Conservation (phyloP, 2,329 filamentous ascomycete genomes). For the Trichoderma citrinoviride region DNA sequence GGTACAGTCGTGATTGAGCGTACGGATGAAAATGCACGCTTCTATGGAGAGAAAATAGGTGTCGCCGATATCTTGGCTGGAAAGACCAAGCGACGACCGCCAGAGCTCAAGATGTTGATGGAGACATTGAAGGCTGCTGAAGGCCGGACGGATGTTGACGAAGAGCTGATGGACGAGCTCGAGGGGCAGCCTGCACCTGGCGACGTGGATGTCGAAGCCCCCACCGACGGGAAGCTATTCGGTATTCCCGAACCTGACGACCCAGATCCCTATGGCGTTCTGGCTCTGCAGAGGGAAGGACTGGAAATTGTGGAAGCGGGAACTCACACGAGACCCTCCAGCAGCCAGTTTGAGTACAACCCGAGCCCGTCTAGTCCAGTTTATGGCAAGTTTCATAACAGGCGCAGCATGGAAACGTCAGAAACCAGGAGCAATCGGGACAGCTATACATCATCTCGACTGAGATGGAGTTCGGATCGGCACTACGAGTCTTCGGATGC, state of each 20-base stretch:
- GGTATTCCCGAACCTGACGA: conserved; percentile 39
- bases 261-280: conserved; percentile 40
- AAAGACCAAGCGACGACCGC: conserved; percentile 41
- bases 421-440: conserved; percentile 26
- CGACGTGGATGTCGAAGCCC: conserved; percentile 35
- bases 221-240: conserved; percentile 31
- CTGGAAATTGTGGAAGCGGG: conserved; percentile 39
- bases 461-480: conserved; percentile 21
- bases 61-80: conserved; percentile 35
- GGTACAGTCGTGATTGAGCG: conserved; percentile 75
- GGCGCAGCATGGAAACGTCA: conserved; percentile 29
- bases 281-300: conserved; percentile 37
- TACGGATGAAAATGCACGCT: conserved; percentile 73
- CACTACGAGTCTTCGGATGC: conserved; percentile 29
- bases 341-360: conserved; percentile 38
- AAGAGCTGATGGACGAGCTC: conserved; percentile 30
- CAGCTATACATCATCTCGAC: conserved; percentile 25
- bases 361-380: conserved; percentile 38
- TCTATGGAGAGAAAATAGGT: conserved; percentile 60
- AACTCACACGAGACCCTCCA: conserved; percentile 35
- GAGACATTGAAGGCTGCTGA: conserved; percentile 42
- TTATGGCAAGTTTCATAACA: conserved; percentile 37
- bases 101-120: conserved; percentile 38
- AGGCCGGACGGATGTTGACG: conserved; percentile 32
- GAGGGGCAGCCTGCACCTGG: conserved; percentile 32